Base-by-base conservation (phyloP, 176 grass and related monocot species). In the Aechmea fasciata region DNA sequence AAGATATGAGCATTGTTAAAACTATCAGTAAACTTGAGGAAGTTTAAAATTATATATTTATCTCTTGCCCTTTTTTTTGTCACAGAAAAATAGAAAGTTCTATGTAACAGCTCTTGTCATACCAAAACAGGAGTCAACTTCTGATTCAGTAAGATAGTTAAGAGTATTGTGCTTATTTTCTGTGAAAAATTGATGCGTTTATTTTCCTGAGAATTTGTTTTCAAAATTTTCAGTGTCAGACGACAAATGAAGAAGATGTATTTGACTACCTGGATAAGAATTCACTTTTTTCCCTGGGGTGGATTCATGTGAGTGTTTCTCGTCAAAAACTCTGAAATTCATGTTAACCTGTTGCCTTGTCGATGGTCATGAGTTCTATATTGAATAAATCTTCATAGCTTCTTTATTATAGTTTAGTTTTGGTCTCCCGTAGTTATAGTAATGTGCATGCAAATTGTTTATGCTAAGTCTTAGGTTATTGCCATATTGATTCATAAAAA, bases 221-320 rank as follows among this genome's bases (percentile, higher is more conserved):
- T 48, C 52, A 51, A 67, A 51, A 63, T 74, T 19, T 59, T 49
- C 68, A 86, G 74, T 82, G 79, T 69, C 75, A 77, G 66, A 86
- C 84, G n/a, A 86, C 84, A 70, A 86, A 86, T 51, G 84, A 86
- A 78, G 84, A 86, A 62, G 84, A 86, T 73, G 80, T 86, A 69
- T 86, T 86, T 47, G 78, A 86, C 2, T 86, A 86, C 47, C 84
- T 80, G 49, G 84, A 86, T 73, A 86, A 86, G 64, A 72, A 86
- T 54, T 81, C 84, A 22, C 74, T 86, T 61, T 86, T 86, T 70
- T 77, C 84, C 50, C 84, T 86, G 49, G 84, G 78, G 20, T 86
- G 84, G 84, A 86, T 86, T 54, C 78, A 86, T 70, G 84, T 86
- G 72, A 86, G 68, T 78, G 48, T 52, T 24, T 63, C 64, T 33